Percentiles rank a stretch among this genome's conserved stretches.
Evolutionary conservation across 345 rosid genomes (phyloP).

Genomic region (Gossypium ekmanianum): DNA sequence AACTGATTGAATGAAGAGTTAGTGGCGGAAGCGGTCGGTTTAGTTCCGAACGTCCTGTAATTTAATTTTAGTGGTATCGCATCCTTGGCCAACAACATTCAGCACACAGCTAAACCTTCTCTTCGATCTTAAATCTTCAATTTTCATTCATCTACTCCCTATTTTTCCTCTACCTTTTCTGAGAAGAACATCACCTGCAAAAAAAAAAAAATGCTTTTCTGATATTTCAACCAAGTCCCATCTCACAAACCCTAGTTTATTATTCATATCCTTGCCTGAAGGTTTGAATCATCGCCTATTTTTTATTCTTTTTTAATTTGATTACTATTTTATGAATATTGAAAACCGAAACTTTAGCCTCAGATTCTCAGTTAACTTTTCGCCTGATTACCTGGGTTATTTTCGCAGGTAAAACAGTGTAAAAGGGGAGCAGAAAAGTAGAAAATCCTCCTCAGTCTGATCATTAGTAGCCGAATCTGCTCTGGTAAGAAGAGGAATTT

Average conservation of each 20-base stretch:
- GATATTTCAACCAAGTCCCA: neutral
- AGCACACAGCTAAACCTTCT: no score
- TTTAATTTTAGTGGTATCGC: no score
- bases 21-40: no score
- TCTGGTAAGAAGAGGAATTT: neutral
- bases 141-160: neutral
- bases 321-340: neutral
- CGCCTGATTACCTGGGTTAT: neutral
- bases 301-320: neutral
- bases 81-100: no score
- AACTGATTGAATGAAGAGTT: no score
- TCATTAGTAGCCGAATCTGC: neutral
- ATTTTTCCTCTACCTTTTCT: neutral
- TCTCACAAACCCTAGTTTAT: neutral
- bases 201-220: neutral
- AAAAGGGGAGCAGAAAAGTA: neutral
- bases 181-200: neutral
- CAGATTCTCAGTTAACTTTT: neutral
- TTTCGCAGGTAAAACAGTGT: neutral
- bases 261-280: neutral
- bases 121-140: no score
- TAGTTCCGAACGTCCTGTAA: no score
- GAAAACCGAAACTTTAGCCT: neutral
- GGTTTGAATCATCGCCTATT: neutral
- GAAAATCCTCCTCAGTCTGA: neutral